These are phyloP conservation scores for Tetradesmus obliquus DNA, from an alignment of 139 green algal species.

Conservation along the genomic window DNA sequence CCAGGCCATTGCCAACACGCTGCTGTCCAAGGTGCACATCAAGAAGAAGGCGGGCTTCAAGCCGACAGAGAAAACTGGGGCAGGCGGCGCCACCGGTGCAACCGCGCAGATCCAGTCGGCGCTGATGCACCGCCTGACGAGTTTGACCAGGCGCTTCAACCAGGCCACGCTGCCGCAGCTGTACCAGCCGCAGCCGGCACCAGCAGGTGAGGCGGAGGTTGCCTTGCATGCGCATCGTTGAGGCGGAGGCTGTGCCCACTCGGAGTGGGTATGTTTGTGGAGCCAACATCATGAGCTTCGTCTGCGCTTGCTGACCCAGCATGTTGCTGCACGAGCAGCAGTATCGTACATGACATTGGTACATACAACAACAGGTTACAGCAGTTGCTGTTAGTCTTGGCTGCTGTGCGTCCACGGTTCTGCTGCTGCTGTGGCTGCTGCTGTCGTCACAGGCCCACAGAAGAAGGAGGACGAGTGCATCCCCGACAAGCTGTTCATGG, in stretches of 20 bases:
- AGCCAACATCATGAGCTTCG: too few species aligned
- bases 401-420: too few species aligned
- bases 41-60: slow-evolving; percentile 52
- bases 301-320: too few species aligned
- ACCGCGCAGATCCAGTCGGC: slow-evolving; percentile 17
- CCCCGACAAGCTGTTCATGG: slow-evolving; percentile 35
- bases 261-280: not conserved
- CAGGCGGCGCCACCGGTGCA: not conserved
- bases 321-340: too few species aligned
- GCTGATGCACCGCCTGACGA: slow-evolving; percentile 22
- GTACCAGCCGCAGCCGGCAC: not conserved
- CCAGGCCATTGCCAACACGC: slow-evolving; percentile 42
- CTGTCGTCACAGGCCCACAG: not conserved
- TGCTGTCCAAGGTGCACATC: slow-evolving; percentile 47
- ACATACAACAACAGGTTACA: too few species aligned
- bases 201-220: not conserved
- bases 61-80: slow-evolving; percentile 28
- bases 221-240: too few species aligned
- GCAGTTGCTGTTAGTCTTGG: too few species aligned
- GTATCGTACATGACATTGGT: too few species aligned
- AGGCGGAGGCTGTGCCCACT: too few species aligned
- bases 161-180: slow-evolving; percentile 35
- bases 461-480: slow-evolving; percentile 49
- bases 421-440: not conserved
- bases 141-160: slow-evolving; percentile 42